Percentiles rank a stretch among this genome's conserved stretches.
These are phyloP conservation scores for Aureobasidium sp. DNA, from an alignment of 2,329 filamentous ascomycete species.

Conservation along the genomic window DNA sequence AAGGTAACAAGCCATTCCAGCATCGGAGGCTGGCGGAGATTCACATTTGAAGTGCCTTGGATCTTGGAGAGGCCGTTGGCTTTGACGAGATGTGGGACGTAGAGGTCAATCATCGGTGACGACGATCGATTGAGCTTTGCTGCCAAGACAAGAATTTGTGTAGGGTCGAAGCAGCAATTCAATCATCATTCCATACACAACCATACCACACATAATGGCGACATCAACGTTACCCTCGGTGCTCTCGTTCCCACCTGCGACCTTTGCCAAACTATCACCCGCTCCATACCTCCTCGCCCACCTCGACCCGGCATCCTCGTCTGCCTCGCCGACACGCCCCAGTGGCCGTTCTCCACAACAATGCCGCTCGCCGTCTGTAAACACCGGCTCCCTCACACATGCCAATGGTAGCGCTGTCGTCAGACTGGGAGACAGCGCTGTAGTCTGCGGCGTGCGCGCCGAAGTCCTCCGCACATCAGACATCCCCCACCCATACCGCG, in stretches of 20 bases:
- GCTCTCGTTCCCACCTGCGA: conserved; percentile 53
- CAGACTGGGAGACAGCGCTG: conserved; percentile 79
- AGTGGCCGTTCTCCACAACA: conserved; percentile 70
- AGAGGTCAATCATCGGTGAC: conserved; percentile 2
- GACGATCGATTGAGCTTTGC: conserved; percentile 8
- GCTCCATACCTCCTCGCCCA: conserved; percentile 86
- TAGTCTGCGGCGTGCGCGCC: conserved; percentile 86
- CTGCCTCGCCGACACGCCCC: conserved; percentile 58
- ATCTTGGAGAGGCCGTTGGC: background rate
- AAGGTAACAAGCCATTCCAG: background rate
- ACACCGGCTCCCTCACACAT: conserved; percentile 78
- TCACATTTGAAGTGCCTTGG: background rate
- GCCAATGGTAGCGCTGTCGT: conserved; percentile 86
- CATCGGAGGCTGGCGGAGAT: background rate
- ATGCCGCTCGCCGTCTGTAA: conserved; percentile 66
- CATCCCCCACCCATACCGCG: conserved; percentile 55
- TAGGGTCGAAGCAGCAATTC: background rate
- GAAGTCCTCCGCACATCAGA: conserved; percentile 73
- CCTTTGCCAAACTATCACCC: conserved; percentile 85
- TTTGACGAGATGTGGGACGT: background rate
- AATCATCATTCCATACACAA: background rate
- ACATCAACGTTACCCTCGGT: conserved; percentile 15
- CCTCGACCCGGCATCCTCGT: conserved; percentile 55
- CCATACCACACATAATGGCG: conserved; percentile 14
- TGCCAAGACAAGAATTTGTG: background rate